Base-by-base conservation (phyloP, 257 asterid genomes). In the Paulownia fortunei region DNA sequence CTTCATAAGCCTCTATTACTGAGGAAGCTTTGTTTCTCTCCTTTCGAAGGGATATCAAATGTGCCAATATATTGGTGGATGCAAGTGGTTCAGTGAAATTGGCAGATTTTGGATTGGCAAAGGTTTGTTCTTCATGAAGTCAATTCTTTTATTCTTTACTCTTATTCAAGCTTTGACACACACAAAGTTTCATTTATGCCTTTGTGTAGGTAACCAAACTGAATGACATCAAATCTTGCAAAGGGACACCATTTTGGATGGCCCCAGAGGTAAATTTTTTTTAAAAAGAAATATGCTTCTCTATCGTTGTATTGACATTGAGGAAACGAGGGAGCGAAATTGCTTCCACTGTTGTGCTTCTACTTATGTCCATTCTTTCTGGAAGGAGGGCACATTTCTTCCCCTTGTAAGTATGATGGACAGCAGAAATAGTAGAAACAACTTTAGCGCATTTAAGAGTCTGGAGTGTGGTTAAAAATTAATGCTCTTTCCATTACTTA, bases 201-300 rank as follows among this genome's bases (percentile, higher is more conserved):
- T 79, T 78, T 83, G 63, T 37, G 30, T 89, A 89, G 93, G 87
- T 87, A 59, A 80, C 88, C 23, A 84, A 84, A 83, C 69, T 87
- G 74, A 89, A 89, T 78, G 93, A 89, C 87, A 86, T 89, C 79
- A 84, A 87, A 87, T 89, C 93, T 27, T 87, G 90, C 85, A 89
- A 89, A 84, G 93, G 93, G 62, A 89, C 93, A 41, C 89, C 93
- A 49, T 89, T 23, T 73, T 89, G 93, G 93, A 89, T 89, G 93
- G 93, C 93, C 65, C 93, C 93, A 68, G 93, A 89, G 91, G 93
- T 89, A 13, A n/a, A n/a, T n/a, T n/a, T n/a, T n/a, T n/a, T n/a
- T n/a, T n/a, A n/a, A n/a, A n/a, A n/a, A n/a, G n/a, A n/a, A n/a
- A n/a, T n/a, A n/a, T n/a, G 0, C 18, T 15, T 47, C 2, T 8